Conservation (phyloP, 2,329 filamentous ascomycete species). For the Furcasterigmium sp. region DNA sequence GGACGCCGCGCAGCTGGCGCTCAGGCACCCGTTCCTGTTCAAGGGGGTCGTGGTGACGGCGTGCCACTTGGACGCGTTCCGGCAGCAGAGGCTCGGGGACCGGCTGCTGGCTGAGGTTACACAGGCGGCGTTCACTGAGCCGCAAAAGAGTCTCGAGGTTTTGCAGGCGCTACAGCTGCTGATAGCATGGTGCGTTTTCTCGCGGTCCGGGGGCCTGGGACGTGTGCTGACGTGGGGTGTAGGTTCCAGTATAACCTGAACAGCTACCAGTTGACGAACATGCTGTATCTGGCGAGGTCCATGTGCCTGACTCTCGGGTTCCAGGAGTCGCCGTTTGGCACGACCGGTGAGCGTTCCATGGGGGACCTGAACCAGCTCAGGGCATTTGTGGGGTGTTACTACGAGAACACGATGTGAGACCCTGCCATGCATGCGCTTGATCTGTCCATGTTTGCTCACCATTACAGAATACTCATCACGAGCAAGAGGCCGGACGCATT, state of each 20-base stretch:
- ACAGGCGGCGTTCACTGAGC: constrained; percentile 31
- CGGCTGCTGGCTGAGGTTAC: constrained; percentile 38
- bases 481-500: constrained; percentile 43
- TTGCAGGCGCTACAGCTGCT: constrained; percentile 40
- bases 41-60: constrained; percentile 42
- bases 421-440: too few relatives aligned
- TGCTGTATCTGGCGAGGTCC: constrained; percentile 42
- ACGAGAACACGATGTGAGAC: constrained; percentile 39
- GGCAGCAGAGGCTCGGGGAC: constrained; percentile 37
- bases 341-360: constrained; percentile 16
- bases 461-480: constrained; percentile 32
- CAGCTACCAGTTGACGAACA: constrained; percentile 43
- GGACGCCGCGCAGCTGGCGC: constrained; percentile 28
- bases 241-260: constrained; percentile 44
- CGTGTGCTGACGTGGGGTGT: constrained; percentile 9
- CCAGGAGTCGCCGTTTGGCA: constrained; percentile 19
- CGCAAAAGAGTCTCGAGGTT: constrained; percentile 39
- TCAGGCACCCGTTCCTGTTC: constrained; percentile 39
- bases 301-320: constrained; percentile 37
- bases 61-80: constrained; percentile 33
- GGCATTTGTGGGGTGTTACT: constrained; percentile 44
- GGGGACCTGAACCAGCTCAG: constrained; percentile 36
- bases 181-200: constrained; percentile 33
- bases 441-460: neutral
- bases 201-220: too few relatives aligned